Conservation (phyloP, 768 basidiomycete genomes). For the Agaricus subrufescens region DNA sequence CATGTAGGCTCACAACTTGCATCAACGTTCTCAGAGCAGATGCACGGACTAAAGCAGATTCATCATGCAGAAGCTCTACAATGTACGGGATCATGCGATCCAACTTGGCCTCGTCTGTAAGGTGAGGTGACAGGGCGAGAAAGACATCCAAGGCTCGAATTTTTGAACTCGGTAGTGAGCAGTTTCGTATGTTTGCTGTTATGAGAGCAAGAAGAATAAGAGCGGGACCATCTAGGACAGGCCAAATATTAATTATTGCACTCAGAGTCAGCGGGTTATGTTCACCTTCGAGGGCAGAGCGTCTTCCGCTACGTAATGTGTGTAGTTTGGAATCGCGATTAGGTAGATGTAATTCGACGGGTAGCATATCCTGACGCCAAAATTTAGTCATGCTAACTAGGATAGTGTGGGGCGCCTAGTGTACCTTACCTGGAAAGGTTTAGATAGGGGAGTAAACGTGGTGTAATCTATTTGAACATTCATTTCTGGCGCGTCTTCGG, state of each 20-base stretch:
- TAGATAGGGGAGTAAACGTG: constrained; percentile 29
- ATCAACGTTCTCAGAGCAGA: constrained; percentile 74
- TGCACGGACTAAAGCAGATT: constrained; percentile 75
- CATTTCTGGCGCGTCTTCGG: constrained; percentile 36
- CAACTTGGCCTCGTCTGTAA: constrained; percentile 93
- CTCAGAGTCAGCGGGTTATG: neutral
- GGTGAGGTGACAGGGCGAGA: constrained; percentile 69
- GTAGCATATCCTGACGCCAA: constrained; percentile 62
- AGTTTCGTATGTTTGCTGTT: constrained; percentile 87
- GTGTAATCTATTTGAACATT: constrained; percentile 57
- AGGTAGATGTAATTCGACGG: constrained; percentile 71
- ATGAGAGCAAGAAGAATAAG: constrained; percentile 84
- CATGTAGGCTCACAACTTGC: constrained; percentile 59
- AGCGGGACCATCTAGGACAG: constrained; percentile 72
- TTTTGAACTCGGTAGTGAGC: constrained; percentile 80
- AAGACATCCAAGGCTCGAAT: constrained; percentile 83
- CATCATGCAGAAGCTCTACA: constrained; percentile 85
- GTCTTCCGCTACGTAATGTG: constrained; percentile 40
- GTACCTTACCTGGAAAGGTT: constrained; percentile 66
- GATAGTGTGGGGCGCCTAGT: constrained; percentile 4
- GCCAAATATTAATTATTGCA: too few species aligned
- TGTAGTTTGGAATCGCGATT: constrained; percentile 57
- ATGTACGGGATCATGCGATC: constrained; percentile 92
- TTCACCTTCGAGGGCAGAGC: constrained; percentile 60
- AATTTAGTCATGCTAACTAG: neutral